Evolutionary conservation across 805 yeast genomes (phyloP).

Genomic region (Cyberlindnera maritima): DNA sequence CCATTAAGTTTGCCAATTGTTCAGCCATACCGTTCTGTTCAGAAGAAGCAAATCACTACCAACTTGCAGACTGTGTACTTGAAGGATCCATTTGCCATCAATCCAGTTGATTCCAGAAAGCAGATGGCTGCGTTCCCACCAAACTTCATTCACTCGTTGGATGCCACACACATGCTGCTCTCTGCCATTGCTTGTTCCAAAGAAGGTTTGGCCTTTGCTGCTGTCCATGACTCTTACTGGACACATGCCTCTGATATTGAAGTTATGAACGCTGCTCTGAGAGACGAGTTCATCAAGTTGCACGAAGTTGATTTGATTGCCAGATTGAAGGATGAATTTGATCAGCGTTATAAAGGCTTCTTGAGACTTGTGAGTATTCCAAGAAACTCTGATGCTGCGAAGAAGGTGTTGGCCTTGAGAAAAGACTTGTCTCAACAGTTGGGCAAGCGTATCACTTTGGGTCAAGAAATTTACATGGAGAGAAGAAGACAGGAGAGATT

Average conservation of each 20-base stretch:
- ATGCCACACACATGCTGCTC: slow-evolving; percentile 94
- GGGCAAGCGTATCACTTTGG: slow-evolving; percentile 54
- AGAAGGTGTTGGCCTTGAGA: slow-evolving; percentile 47
- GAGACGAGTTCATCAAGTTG: slow-evolving; percentile 76
- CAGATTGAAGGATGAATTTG: slow-evolving; percentile 74
- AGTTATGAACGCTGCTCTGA: slow-evolving; percentile 61
- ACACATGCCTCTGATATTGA: slow-evolving; percentile 89
- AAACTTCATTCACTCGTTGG: slow-evolving; percentile 89
- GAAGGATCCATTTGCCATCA: slow-evolving; percentile 80
- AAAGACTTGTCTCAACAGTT: slow-evolving; percentile 43
- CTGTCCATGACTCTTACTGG: slow-evolving; percentile 98
- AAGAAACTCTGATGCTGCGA: slow-evolving; percentile 47
- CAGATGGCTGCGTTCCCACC: slow-evolving; percentile 96
- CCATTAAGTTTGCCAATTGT: slow-evolving; percentile 95
- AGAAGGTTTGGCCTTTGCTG: slow-evolving; percentile 69
- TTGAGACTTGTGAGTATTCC: slow-evolving; percentile 59
- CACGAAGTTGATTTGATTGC: slow-evolving; percentile 74
- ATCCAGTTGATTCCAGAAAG: slow-evolving; percentile 81
- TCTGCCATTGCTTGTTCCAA: slow-evolving; percentile 79
- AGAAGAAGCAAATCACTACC: slow-evolving; percentile 68
- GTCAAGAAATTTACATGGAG: slow-evolving; percentile 76
- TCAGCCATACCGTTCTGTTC: slow-evolving; percentile 84
- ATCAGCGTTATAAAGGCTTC: slow-evolving; percentile 70
- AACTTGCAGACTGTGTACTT: slow-evolving; percentile 85
- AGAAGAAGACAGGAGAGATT: slow-evolving; percentile 55